Conservation (phyloP, 2,329 filamentous ascomycete genomes). For the Colletotrichum tropicale region DNA sequence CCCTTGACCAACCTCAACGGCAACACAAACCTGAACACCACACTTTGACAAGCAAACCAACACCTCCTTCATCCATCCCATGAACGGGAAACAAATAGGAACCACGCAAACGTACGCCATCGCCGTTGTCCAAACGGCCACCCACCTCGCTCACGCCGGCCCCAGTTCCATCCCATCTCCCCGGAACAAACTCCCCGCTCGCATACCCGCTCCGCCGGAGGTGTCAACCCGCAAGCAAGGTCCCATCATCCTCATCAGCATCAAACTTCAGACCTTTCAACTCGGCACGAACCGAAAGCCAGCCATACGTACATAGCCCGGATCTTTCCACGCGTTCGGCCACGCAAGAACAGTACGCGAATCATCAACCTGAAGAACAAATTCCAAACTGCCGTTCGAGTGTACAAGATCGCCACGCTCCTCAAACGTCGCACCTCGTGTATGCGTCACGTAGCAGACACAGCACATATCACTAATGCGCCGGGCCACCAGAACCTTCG, state of each 20-base stretch:
- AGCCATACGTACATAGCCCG: not conserved
- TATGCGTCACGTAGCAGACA: not conserved
- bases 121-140: not conserved
- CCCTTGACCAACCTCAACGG: not conserved
- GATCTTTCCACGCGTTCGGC: not conserved
- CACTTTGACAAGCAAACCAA: not conserved
- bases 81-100: accelerated
- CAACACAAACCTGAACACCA: not conserved
- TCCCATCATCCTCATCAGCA: not conserved
- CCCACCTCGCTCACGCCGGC: too few relatives aligned
- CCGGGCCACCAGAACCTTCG: not conserved
- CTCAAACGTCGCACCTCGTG: not conserved
- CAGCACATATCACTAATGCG: not conserved
- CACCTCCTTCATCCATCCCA: too few relatives aligned
- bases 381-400: not conserved
- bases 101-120: not conserved
- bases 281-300: not conserved
- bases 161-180: not conserved
- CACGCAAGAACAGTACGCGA: not conserved
- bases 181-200: not conserved
- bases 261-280: not conserved
- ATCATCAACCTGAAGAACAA: not conserved
- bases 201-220: not conserved
- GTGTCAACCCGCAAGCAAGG: not conserved
- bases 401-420: not conserved